Conservation (phyloP, 805 yeast genomes). For the Saccharomyces mikatae region DNA sequence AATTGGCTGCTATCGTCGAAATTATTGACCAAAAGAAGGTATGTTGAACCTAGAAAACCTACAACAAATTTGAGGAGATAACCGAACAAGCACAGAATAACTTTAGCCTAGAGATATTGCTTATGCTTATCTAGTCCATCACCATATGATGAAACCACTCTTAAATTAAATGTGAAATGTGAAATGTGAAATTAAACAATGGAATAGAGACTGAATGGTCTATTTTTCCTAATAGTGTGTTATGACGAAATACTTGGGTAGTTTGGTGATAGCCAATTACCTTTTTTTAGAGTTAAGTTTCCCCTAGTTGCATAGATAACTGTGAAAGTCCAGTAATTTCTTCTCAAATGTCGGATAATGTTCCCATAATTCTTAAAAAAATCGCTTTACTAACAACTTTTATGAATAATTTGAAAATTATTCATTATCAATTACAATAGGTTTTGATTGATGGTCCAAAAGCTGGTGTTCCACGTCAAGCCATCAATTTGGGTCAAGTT, state of each 20-base stretch:
- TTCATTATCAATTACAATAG: constrained; percentile 31
- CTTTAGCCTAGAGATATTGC: background rate
- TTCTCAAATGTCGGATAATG: background rate
- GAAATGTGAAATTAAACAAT: background rate
- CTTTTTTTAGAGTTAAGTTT: background rate
- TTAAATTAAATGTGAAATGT: background rate
- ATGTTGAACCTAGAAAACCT: constrained; percentile 33
- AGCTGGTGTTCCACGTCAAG: constrained; percentile 83
- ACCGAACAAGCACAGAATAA: background rate
- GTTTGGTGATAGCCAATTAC: background rate
- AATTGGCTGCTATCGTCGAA: constrained; percentile 96
- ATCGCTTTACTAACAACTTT: constrained; percentile 6
- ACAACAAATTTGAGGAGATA: background rate
- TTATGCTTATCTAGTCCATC: background rate
- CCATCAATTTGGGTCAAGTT: constrained; percentile 77
- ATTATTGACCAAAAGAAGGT: constrained; percentile 99
- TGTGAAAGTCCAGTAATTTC: background rate
- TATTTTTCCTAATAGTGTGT: background rate
- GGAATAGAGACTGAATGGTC: background rate
- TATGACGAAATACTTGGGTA: background rate
- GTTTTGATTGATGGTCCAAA: constrained; percentile 95
- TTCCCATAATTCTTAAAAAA: background rate
- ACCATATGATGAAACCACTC: background rate
- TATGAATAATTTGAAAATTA: background rate
- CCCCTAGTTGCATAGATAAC: background rate